Evolutionary conservation across 1,284 basidiomycete species (phyloP).

Genomic region (Pascua guehoae): DNA sequence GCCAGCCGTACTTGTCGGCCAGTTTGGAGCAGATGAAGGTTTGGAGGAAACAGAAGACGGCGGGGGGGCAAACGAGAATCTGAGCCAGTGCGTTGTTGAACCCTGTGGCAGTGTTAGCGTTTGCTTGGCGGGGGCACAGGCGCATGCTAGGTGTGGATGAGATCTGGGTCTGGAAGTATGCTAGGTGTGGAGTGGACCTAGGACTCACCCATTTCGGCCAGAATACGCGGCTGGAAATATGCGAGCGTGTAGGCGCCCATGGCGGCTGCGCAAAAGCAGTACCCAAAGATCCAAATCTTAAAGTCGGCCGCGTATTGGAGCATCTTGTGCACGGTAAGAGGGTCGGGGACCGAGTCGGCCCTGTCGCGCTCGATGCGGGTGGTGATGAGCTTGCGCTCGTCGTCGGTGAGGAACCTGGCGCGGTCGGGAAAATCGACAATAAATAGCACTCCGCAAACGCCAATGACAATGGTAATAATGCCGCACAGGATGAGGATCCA

Average conservation of each 20-base stretch:
- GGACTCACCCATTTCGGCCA: slow-evolving; percentile 36
- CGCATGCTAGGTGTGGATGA: no score
- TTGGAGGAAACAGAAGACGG: slow-evolving; percentile 40
- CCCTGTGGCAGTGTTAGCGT: slow-evolving; percentile 23
- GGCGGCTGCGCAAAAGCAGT: slow-evolving; percentile 41
- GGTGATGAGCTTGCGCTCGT: slow-evolving; percentile 45
- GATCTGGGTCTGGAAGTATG: no score
- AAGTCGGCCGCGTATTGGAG: slow-evolving; percentile 39
- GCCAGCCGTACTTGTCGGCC: slow-evolving; percentile 37
- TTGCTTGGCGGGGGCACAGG: no score
- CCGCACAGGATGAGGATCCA: slow-evolving; percentile 17
- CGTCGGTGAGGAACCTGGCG: slow-evolving; percentile 47
- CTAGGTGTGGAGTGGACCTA: no score
- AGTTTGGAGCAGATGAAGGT: slow-evolving; percentile 39
- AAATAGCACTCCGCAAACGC: slow-evolving; percentile 16
- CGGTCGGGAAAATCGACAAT: slow-evolving; percentile 52
- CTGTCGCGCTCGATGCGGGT: slow-evolving; percentile 51
- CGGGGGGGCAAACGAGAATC: slow-evolving; percentile 47
- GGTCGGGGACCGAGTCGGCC: slow-evolving; percentile 49
- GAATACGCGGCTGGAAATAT: slow-evolving; percentile 50
- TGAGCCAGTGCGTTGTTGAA: slow-evolving; percentile 37
- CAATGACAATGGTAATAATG: slow-evolving; percentile 39
- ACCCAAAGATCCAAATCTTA: slow-evolving; percentile 52
- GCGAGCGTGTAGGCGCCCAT: slow-evolving; percentile 19
- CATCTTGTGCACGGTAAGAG: slow-evolving; percentile 40